phyloP scores from a whole-genome alignment of 805 yeast genomes.

The Cyberlindnera subsufficiens region DNA sequence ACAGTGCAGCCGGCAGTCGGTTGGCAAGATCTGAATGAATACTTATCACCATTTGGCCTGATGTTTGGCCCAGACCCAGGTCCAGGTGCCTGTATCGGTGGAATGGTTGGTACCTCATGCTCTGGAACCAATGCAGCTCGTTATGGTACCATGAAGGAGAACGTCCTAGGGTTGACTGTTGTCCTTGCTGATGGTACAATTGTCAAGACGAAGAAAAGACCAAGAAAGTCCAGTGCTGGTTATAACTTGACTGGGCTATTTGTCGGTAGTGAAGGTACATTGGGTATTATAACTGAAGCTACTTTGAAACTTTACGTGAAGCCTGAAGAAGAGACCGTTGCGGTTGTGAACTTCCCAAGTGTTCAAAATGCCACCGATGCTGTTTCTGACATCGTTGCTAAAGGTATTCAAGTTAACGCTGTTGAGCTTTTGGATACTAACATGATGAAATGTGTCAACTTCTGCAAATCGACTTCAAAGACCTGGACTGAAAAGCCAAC shows the following conservation, averaged over 20 bases:
- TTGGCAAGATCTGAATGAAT: constrained; percentile 65
- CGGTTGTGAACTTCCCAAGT: constrained; percentile 61
- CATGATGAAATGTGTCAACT: constrained; percentile 63
- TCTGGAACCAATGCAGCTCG: constrained; percentile 77
- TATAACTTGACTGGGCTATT: constrained; percentile 72
- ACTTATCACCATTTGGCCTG: constrained; percentile 39
- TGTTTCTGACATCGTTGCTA: constrained; percentile 53
- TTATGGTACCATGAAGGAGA: constrained; percentile 78
- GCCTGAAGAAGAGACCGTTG: constrained; percentile 61
- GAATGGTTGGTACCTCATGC: constrained; percentile 72
- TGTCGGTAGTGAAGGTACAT: constrained; percentile 74
- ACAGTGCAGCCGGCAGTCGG: constrained; percentile 75
- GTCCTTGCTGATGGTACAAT: constrained; percentile 79
- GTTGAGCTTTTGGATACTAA: constrained; percentile 69
- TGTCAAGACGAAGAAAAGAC: constrained; percentile 67
- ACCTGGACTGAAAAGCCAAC: constrained; percentile 58
- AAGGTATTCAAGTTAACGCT: constrained; percentile 66
- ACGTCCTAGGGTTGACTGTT: constrained; percentile 61
- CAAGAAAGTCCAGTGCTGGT: constrained; percentile 76
- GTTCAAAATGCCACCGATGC: constrained; percentile 68
- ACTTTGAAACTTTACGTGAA: constrained; percentile 63
- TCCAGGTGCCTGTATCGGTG: constrained; percentile 77
- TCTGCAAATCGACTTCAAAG: constrained; percentile 45
- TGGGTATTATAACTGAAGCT: constrained; percentile 75
- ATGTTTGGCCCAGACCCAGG: constrained; percentile 77